These are phyloP conservation scores for Primulina huaijiensis DNA, from an alignment of 257 asterid species.

Conservation along the genomic window DNA sequence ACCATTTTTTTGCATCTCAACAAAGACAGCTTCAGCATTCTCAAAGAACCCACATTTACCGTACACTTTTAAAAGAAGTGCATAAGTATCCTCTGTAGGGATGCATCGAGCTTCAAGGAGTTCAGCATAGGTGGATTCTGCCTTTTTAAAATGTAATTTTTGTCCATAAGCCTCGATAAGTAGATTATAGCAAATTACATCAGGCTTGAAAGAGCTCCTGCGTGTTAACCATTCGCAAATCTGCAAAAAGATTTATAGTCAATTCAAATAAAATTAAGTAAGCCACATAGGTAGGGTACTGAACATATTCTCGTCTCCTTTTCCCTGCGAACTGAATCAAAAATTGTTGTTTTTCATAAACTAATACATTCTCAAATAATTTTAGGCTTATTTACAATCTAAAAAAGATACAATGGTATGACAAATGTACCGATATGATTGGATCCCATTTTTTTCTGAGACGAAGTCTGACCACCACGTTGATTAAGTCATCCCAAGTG, in stretches of 20 bases:
- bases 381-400: neutral
- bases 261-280: neutral
- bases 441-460: conserved; percentile 70
- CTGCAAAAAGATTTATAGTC: conserved; percentile 32
- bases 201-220: conserved; percentile 68
- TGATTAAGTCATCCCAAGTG: conserved; percentile 77
- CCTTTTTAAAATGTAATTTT: conserved; percentile 49
- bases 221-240: conserved; percentile 74
- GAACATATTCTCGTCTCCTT: neutral
- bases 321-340: neutral
- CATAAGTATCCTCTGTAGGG: conserved; percentile 85
- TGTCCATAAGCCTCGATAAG: conserved; percentile 89
- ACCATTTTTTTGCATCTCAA: conserved; percentile 61
- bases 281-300: neutral
- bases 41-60: conserved; percentile 58
- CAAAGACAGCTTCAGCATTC: conserved; percentile 67
- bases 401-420: neutral
- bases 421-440: conserved; percentile 47
- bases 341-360: no score
- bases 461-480: conserved; percentile 75
- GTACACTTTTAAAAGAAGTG: conserved; percentile 71
- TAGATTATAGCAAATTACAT: conserved; percentile 75
- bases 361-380: no score
- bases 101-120: conserved; percentile 72
- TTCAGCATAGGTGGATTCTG: conserved; percentile 58